Evolutionary conservation across 2,329 filamentous ascomycete species (phyloP).

Genomic region (Sporothrix protearum): DNA sequence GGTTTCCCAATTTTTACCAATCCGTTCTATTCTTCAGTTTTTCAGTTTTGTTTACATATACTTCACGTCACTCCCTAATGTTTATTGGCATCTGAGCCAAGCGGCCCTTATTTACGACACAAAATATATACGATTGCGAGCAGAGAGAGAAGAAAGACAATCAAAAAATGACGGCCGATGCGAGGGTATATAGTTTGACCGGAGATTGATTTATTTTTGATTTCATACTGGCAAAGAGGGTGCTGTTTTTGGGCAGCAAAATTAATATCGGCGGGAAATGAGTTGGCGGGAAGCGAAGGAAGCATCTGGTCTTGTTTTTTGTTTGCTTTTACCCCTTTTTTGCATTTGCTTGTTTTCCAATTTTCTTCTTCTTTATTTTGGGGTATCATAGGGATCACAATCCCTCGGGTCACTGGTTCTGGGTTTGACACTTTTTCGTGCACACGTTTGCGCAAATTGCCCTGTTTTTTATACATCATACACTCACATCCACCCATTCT

Average conservation of each 20-base stretch:
- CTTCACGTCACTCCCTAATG: conserved; percentile 21
- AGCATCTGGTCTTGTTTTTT: not conserved
- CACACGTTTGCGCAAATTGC: not conserved
- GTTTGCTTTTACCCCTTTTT: not conserved
- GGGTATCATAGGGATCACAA: not conserved
- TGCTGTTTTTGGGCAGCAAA: not conserved
- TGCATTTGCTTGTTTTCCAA: not conserved
- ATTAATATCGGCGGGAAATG: not conserved
- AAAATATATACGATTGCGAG: not conserved
- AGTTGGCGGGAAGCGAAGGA: too few relatives aligned
- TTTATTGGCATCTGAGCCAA: conserved; percentile 15
- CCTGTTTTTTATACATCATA: not conserved
- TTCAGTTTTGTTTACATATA: not conserved
- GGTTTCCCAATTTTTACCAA: too few relatives aligned
- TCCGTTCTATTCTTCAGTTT: not conserved
- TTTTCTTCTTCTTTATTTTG: not conserved
- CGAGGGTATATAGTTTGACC: not conserved
- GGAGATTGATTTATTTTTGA: not conserved
- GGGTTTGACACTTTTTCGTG: not conserved
- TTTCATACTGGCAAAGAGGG: not conserved
- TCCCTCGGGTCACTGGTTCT: not conserved
- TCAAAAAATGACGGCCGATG: not conserved
- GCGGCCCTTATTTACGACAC: not conserved
- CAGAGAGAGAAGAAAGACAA: not conserved
- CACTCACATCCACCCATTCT: not conserved